Conservation (phyloP, 306 rosid genomes). For the Prunus persica region DNA sequence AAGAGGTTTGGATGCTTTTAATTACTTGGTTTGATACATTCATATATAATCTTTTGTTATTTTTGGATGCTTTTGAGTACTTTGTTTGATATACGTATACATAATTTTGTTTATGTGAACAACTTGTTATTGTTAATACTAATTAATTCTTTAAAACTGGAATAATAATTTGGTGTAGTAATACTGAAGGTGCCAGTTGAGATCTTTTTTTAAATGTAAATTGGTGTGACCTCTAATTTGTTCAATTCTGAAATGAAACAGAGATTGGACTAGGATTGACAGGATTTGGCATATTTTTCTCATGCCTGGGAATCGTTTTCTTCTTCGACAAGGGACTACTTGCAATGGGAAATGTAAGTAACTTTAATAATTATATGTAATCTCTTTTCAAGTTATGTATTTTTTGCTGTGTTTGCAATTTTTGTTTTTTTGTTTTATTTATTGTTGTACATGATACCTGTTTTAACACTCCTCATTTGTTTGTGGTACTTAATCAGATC, state of each 20-base stretch:
- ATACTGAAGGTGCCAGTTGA: neutral
- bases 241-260: slow-evolving; percentile 41
- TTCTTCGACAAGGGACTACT: slow-evolving; percentile 97
- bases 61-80: neutral
- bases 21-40: neutral
- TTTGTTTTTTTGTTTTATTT: neutral
- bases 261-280: slow-evolving; percentile 97
- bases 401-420: neutral
- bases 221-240: slow-evolving; percentile 16
- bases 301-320: slow-evolving; percentile 79
- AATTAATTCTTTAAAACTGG: neutral
- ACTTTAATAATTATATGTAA: neutral
- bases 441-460: slow-evolving; percentile 3
- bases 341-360: slow-evolving; percentile 97
- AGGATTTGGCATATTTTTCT: slow-evolving; percentile 94
- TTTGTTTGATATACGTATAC: neutral
- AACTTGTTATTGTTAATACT: neutral
- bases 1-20: neutral
- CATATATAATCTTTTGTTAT: no score
- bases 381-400: slow-evolving; percentile 9
- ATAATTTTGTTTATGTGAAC: neutral
- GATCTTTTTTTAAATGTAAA: neutral
- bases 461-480: slow-evolving; percentile 34
- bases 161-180: neutral
- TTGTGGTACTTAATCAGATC: slow-evolving; percentile 57